Percentiles rank a stretch among this genome's conserved stretches.
phyloP scores from a whole-genome alignment of 495 filamentous ascomycete genomes.

The Extremus antarcticus region DNA sequence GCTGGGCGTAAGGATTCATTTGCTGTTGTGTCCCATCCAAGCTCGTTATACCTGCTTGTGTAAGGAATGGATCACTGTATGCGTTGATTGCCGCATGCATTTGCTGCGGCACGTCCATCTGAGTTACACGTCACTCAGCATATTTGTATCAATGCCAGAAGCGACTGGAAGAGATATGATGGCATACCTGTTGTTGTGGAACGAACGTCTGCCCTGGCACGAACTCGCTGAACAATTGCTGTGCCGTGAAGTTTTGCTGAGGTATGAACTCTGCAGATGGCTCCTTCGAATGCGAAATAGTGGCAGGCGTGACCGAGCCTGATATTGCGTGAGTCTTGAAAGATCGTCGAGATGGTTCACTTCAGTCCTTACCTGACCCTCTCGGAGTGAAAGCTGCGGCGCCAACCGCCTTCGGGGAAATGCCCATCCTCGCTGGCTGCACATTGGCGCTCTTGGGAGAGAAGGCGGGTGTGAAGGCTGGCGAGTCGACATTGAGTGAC shows the following conservation, averaged over 20 bases:
- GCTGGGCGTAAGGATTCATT: conserved; percentile 58
- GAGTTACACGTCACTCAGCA: not conserved
- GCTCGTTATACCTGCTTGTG: conserved; percentile 28
- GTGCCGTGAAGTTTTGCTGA: conserved; percentile 18
- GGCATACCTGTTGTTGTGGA: conserved; percentile 15
- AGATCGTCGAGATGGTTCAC: not conserved
- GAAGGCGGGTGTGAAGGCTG: conserved; percentile 71
- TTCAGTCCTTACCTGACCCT: conserved; percentile 27
- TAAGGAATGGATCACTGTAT: conserved; percentile 27
- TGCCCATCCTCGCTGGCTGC: conserved; percentile 46
- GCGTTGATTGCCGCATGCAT: conserved; percentile 16
- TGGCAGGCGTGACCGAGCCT: conserved; percentile 17
- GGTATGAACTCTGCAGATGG: conserved; percentile 14
- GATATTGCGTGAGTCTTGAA: not conserved
- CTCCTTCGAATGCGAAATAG: conserved; percentile 10
- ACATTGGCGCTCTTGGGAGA: conserved; percentile 42
- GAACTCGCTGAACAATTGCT: conserved; percentile 19
- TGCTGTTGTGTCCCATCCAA: conserved; percentile 36
- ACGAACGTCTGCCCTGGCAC: conserved; percentile 19
- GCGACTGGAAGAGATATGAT: not conserved
- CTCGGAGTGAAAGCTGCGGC: conserved; percentile 86
- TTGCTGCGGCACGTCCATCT: conserved; percentile 7
- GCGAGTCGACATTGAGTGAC: conserved; percentile 88
- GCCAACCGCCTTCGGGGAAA: conserved; percentile 78
- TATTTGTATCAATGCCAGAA: not conserved